phyloP scores from a whole-genome alignment of 495 filamentous ascomycete species.

The Aspergillus bertholletiae region DNA sequence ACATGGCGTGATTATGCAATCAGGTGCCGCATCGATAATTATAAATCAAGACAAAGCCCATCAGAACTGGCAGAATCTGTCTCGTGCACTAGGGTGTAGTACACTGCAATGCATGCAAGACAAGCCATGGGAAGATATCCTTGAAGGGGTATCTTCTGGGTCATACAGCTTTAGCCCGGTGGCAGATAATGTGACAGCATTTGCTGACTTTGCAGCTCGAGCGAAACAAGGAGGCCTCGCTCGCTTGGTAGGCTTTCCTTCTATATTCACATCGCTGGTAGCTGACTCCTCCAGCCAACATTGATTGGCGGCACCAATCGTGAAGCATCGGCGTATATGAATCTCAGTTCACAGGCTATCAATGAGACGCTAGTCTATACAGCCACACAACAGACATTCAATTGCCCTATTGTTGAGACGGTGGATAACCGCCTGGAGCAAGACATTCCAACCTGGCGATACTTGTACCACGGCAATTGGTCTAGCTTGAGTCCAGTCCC shows the following conservation, averaged over 20 bases:
- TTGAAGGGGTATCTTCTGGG: not conserved
- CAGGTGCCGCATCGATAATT: not conserved
- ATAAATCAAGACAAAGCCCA: not conserved
- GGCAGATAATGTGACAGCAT: slow-evolving; percentile 7
- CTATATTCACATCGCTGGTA: not conserved
- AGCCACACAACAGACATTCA: not conserved
- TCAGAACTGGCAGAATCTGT: not conserved
- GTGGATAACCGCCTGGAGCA: slow-evolving; percentile 7
- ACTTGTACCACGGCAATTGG: slow-evolving; percentile 48
- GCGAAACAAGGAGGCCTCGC: slow-evolving; percentile 1
- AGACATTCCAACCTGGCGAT: slow-evolving; percentile 44
- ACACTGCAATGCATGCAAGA: not conserved
- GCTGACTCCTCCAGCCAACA: slow-evolving; percentile 5
- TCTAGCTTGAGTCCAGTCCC: slow-evolving; percentile 34
- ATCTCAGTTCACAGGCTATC: slow-evolving; percentile 3
- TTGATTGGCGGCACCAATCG: not conserved
- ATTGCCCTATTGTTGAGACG: slow-evolving; percentile 1
- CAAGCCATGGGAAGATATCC: not conserved
- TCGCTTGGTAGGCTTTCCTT: not conserved
- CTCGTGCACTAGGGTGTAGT: not conserved
- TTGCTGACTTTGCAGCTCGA: slow-evolving; percentile 8
- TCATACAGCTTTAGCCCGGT: slow-evolving; percentile 8
- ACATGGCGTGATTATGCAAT: not conserved
- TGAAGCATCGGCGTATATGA: slow-evolving; percentile 3
- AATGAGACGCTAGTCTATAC: slow-evolving; percentile 2